Evolutionary conservation across 371 early-diverging fungal genomes (phyloP).

Genomic region (Lichtheimia ramosa): DNA sequence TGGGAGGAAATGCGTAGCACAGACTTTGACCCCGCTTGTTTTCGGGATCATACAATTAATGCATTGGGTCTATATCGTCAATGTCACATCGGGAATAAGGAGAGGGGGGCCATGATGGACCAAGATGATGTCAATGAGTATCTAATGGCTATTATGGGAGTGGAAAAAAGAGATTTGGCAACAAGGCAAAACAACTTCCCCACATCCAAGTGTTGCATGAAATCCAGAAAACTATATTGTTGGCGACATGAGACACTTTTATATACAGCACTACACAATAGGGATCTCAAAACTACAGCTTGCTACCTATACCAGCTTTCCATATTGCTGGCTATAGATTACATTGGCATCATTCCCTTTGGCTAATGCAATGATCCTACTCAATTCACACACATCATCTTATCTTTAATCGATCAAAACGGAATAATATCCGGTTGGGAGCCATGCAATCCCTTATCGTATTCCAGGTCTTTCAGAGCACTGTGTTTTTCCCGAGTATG

Average conservation of each 20-base stretch:
- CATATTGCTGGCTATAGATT: background rate
- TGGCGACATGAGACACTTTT: too few species aligned
- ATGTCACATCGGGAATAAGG: background rate
- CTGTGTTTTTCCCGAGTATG: background rate
- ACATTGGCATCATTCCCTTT: background rate
- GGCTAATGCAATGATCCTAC: background rate
- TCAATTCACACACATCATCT: background rate
- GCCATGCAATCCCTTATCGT: background rate
- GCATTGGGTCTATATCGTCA: background rate
- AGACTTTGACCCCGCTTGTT: background rate
- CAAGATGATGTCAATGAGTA: background rate
- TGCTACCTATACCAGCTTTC: background rate
- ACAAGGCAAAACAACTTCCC: too few species aligned
- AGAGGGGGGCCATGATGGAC: background rate
- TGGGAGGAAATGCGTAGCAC: background rate
- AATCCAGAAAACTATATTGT: too few species aligned
- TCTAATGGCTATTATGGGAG: too few species aligned
- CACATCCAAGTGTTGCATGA: too few species aligned
- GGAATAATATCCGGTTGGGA: constrained; percentile 2
- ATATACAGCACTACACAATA: too few species aligned
- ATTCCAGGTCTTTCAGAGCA: background rate
- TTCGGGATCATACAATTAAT: background rate
- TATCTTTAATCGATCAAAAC: background rate
- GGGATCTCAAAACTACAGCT: too few species aligned
- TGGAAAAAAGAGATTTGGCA: too few species aligned